Base-by-base conservation (phyloP, 2,329 filamentous ascomycete species). In the Tolypocladium guangdongense region DNA sequence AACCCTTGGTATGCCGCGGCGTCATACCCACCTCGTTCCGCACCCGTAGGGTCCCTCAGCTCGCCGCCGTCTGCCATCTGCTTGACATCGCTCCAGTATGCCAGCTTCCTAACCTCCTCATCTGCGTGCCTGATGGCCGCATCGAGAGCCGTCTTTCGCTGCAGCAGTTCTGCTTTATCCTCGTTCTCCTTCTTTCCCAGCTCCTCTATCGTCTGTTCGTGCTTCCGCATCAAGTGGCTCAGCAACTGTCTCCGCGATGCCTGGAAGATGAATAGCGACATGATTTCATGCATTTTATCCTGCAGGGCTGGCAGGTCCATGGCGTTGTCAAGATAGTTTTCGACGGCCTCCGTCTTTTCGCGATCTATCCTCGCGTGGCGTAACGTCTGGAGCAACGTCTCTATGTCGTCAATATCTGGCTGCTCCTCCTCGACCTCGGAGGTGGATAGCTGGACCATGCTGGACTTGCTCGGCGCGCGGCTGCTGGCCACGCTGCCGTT, bases 191-290 rank as follows among this genome's bases (percentile, higher is more conserved):
- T 71, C 54, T 72, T 68, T 54, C 78, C 68, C 49, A 68, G 52
- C 27, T 62, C 58, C 30, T 62, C 52, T 4, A 54, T 55, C 18
- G 76, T 73, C 57, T 80, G 74, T 35, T 73, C 69, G 54, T 75
- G 69, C 27, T 81, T 74, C n/a, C 80, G 71, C 60, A 83, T 83
- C 48, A 99, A 73, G 50, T 83, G 80, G 20, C 81, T 76, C 18
- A 96, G 75, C 4, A 97, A 76, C 54, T 90, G 82, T 56, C 86
- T 82, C 27, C 91, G 81, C 2, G 91, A 96, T 20, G 86, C 84
- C 67, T 97, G 92, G 66, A 96, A 99, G 22, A 99, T 77, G 63
- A 97, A 88, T 54, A 87, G 76, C 0, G 82, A 77, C 90, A 96
- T 91, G 60, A 96, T 87, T 46, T 90, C 83, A 53, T 88, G 86